phyloP scores from a whole-genome alignment of 805 yeast genomes.

The Nadsonia fulvescens region DNA sequence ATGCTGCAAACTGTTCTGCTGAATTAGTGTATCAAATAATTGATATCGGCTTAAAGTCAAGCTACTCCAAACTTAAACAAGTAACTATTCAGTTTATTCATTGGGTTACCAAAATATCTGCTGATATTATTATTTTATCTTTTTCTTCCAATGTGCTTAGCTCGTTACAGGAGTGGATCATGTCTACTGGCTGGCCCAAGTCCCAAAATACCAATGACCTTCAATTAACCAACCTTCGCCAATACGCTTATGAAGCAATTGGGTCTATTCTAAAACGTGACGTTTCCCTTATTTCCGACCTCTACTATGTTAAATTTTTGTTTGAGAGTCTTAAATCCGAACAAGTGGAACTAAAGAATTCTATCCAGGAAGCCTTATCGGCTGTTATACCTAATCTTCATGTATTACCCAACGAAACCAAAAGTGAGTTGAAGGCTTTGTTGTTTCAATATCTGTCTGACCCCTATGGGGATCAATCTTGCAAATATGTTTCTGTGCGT shows the following conservation, averaged over 20 bases:
- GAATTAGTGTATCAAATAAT: background rate
- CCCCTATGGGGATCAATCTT: slow-evolving; percentile 27
- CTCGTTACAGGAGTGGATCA: slow-evolving; percentile 11
- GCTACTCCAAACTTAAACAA: slow-evolving; percentile 32
- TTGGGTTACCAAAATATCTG: slow-evolving; percentile 28
- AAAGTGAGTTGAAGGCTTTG: slow-evolving; percentile 24
- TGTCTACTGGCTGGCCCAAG: slow-evolving; percentile 18
- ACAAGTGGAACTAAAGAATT: slow-evolving; percentile 36
- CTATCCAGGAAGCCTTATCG: slow-evolving; percentile 56
- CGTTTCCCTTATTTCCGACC: too few relatives aligned
- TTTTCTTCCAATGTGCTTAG: slow-evolving; percentile 9
- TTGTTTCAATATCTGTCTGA: slow-evolving; percentile 22
- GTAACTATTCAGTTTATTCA: slow-evolving; percentile 44
- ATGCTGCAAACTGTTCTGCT: slow-evolving; percentile 28
- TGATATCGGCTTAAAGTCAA: slow-evolving; percentile 42
- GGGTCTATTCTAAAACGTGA: slow-evolving; percentile 42
- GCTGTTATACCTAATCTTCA: slow-evolving; percentile 34
- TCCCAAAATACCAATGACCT: slow-evolving; percentile 5
- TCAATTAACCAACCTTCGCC: slow-evolving; percentile 9
- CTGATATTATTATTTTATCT: slow-evolving; percentile 12
- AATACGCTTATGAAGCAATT: slow-evolving; percentile 53
- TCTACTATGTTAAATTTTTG: slow-evolving; percentile 46
- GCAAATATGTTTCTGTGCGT: slow-evolving; percentile 48
- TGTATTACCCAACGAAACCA: slow-evolving; percentile 16
- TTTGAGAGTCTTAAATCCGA: slow-evolving; percentile 57